Base-by-base conservation (phyloP, 1,284 basidiomycete genomes). In the Jaminaea rosea region DNA sequence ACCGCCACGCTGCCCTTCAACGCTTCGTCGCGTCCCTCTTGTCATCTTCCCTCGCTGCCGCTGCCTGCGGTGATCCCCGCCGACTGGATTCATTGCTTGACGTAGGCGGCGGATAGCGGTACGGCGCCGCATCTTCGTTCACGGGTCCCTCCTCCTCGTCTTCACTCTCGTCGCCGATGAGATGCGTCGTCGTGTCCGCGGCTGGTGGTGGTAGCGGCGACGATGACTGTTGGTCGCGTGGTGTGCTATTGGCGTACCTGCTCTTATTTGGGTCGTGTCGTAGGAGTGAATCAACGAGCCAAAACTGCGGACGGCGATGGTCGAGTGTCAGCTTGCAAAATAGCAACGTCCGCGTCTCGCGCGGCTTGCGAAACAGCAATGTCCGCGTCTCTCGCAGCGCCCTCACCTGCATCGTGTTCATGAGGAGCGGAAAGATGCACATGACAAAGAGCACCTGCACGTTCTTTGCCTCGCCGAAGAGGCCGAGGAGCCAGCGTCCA, bases 371-470 rank as follows among this genome's bases (percentile, higher is more conserved):
- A 6, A 17, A 6, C 13, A 4, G 13, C 6, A 21, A 45, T 3
- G n/a, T 15, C 24, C 23, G 4, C 24, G n/a, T 45, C 24, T 4
- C 17, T 11, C 5, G 27, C 17, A 17, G 5, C 8, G 13, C 19
- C 39, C 50, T 46, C 3, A 52, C 50, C 50, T 60, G 61, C 13
- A 72, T 28, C 9, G 62, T 59, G 51, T 74, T 96, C 90, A 94
- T 94, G 53, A 85, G 79, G 56, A 92, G 84, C 1, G 92, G 92
- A 76, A 94, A 92, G 45, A 96, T 73, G 50, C 89, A 88, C 87
- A 96, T 93, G 29, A 84, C 84, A 65, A 60, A 67, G 39, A 76
- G 63, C 26, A 77, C 69, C 46, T 70, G 69, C 13, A 58, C 44
- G 17, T 60, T 56, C 76, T 83, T 48, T 77, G 78, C 61, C 17